Conservation (phyloP, 768 basidiomycete genomes). For the Rhodotorula graminis region DNA sequence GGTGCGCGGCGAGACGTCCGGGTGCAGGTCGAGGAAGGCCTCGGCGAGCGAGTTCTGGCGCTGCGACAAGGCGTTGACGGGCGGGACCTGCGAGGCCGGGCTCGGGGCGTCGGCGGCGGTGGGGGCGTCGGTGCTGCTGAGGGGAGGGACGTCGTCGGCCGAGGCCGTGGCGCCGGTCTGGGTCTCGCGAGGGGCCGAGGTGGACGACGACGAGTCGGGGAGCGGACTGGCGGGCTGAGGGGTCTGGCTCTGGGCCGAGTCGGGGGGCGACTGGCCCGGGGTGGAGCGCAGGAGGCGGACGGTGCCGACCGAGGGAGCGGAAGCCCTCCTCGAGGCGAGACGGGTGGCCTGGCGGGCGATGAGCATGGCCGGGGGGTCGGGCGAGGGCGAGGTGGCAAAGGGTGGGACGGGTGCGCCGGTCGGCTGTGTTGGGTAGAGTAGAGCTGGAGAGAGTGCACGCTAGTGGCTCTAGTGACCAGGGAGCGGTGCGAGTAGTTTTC, state of each 20-base stretch:
- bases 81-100: conserved; percentile 3
- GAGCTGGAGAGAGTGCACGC: not conserved
- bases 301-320: not conserved
- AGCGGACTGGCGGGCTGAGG: conserved; percentile 2
- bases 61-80: conserved; percentile 22
- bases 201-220: not conserved
- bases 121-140: not conserved
- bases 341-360: conserved; percentile 1
- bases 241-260: conserved; percentile 8
- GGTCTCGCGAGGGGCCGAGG: not conserved
- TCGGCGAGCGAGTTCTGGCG: conserved; percentile 32
- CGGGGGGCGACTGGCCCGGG: conserved; percentile 7
- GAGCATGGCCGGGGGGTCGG: not conserved
- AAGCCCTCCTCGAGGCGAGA: not conserved
- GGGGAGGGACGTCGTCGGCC: conserved; percentile 6
- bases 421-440: not conserved
- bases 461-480: no score
- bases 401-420: not conserved
- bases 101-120: not conserved
- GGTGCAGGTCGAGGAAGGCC: conserved; percentile 41
- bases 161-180: conserved; percentile 12
- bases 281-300: conserved; percentile 16
- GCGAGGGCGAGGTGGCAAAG: not conserved
- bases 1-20: conserved; percentile 35
- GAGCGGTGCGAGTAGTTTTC: no score